Percentiles rank a stretch among this genome's conserved stretches.
These are phyloP conservation scores for Neurospora sp. DNA, from an alignment of 2,329 filamentous ascomycete species.

Conservation along the genomic window DNA sequence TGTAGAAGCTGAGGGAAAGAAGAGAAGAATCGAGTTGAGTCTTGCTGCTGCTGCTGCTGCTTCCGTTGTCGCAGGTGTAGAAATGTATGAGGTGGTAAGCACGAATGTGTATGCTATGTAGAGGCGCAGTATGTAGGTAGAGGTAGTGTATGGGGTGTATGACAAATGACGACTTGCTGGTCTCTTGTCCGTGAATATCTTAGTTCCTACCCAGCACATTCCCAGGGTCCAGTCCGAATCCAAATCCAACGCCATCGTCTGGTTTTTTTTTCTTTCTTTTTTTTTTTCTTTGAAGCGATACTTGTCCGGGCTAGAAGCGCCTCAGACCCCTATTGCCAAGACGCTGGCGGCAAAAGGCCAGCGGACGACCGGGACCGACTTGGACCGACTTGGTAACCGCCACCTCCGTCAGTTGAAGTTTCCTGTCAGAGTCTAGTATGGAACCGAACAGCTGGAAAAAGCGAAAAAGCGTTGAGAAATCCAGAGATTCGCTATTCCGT, in stretches of 20 bases:
- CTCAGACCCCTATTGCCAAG: neutral
- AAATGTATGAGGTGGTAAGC: neutral
- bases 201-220: too few relatives aligned
- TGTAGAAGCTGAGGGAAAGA: neutral
- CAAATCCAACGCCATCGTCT: neutral
- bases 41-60: neutral
- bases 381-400: neutral
- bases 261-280: too few relatives aligned
- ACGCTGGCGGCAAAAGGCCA: neutral
- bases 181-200: neutral
- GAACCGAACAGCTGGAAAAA: too few relatives aligned
- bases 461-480: too few relatives aligned
- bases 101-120: neutral
- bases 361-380: too few relatives aligned
- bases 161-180: neutral
- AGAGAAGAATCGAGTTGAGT: neutral
- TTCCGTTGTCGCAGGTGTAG: neutral
- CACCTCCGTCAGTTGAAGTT: neutral
- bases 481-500: too few relatives aligned
- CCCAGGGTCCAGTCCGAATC: neutral
- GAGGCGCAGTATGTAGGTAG: neutral
- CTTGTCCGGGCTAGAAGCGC: too few relatives aligned
- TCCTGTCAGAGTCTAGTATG: neutral
- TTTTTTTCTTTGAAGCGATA: too few relatives aligned
- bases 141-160: neutral